Evolutionary conservation across 345 rosid genomes (phyloP), one percentile per base, ranked within the genome.

Genomic region (Cardamine chenopodiifolia): DNA sequence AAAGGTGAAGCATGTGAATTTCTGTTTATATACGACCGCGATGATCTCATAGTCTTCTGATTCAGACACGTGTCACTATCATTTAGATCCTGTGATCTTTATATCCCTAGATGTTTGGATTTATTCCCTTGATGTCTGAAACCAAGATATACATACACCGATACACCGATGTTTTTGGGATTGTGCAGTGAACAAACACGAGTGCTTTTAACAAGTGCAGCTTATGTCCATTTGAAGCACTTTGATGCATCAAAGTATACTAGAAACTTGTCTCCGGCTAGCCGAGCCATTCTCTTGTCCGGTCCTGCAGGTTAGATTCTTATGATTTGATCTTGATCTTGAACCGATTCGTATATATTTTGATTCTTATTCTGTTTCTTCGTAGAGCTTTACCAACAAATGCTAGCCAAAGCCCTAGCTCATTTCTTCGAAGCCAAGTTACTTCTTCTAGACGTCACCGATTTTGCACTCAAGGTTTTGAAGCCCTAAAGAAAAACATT

Each of bases 311-410:
- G 98, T 90, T 62, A 70, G 75, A 14, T 63, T 13, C 15, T 1
- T 23, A 25, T 67, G 12, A 18, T 50, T 34, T 9, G 49, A 4
- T 60, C 18, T 32, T 6, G 6, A 22, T 69, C 2, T 17, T 34
- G 34, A 57, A 50, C 50, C 25, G n/a, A 31, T 52, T 45, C 3
- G 14, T 49, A 25, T 19, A 25, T 78, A 45, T 39, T 61, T 45
- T 64, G 59, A 40, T n/a, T 53, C 3, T 12, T 34, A 25, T n/a
- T 9, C 3, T 71, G 58, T 31, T 6, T 39, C 47, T 20, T 59
- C 62, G 75, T 74, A 91, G 99, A 92, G 78, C 97, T 89, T 80
- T 95, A 95, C 78, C 99, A 87, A 75, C 99, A 95, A 88, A 90
- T 90, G 96, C 92, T 95, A 69, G 97, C 98, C 45, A 92, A 86